Evolutionary conservation across 768 basidiomycete genomes (phyloP).

Genomic region (Serendipita sp.): DNA sequence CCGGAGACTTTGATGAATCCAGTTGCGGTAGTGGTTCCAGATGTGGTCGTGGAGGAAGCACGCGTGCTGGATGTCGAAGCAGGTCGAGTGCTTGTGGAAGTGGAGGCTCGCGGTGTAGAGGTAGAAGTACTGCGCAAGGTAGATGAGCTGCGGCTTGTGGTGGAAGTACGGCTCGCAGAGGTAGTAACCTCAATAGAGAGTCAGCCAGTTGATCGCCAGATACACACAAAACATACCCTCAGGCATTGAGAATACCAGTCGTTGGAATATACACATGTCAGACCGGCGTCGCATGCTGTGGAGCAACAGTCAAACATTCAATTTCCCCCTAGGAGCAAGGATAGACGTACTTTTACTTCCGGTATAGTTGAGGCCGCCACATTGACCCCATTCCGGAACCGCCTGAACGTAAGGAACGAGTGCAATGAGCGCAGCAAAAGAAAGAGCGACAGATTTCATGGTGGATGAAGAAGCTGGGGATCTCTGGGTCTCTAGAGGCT

Average conservation of each 20-base stretch:
- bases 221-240: background rate
- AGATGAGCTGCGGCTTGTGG: background rate
- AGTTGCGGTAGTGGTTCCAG: background rate
- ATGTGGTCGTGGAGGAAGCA: background rate
- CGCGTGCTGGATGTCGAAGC: background rate
- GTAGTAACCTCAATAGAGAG: background rate
- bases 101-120: background rate
- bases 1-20: conserved; percentile 23
- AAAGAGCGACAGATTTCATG: conserved; percentile 3
- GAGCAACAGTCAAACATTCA: background rate
- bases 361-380: background rate
- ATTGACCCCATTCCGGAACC: background rate
- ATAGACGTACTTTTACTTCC: background rate
- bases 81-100: background rate
- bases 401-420: background rate
- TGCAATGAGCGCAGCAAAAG: background rate
- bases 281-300: background rate
- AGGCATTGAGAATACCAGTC: conserved; percentile 7
- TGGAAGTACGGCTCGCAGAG: background rate
- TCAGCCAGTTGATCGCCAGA: background rate
- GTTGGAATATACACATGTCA: conserved; percentile 2
- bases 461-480: background rate
- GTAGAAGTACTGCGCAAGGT: background rate
- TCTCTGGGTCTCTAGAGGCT: too few species aligned
- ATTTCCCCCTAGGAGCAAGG: background rate